Conservation (phyloP, 192 early-diverging fungal genomes). For the Backusella australiensis region DNA sequence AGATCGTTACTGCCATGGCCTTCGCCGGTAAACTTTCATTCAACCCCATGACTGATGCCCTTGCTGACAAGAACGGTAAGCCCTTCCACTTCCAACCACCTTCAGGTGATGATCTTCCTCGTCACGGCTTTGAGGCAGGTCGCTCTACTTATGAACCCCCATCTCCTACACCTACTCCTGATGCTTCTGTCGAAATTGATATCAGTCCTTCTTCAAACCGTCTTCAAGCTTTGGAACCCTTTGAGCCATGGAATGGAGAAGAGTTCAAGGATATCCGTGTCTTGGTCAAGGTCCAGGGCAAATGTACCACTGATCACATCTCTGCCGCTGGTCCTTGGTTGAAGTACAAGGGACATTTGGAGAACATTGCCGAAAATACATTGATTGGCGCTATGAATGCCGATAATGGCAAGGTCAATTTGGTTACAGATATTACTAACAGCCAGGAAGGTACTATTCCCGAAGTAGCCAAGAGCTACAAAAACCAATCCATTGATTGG, state of each 20-base stretch:
- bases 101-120: conserved; percentile 79
- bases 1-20: conserved; percentile 91
- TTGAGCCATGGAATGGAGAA: conserved; percentile 75
- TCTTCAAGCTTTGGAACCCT: conserved; percentile 89
- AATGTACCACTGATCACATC: conserved; percentile 99
- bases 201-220: conserved; percentile 66
- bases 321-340: conserved; percentile 97
- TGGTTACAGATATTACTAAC: conserved; percentile 60
- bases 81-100: conserved; percentile 84
- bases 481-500: conserved; percentile 67
- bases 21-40: conserved; percentile 87
- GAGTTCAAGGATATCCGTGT: conserved; percentile 79
- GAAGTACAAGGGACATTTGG: conserved; percentile 96
- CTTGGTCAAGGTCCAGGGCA: conserved; percentile 94
- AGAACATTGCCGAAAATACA: conserved; percentile 98
- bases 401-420: conserved; percentile 86
- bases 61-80: conserved; percentile 67
- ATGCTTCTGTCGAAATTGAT: conserved; percentile 52
- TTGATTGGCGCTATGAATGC: conserved; percentile 95
- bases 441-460: conserved; percentile 79
- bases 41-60: conserved; percentile 84
- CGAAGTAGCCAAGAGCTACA: conserved; percentile 77
- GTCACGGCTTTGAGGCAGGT: conserved; percentile 76
- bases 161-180: conserved; percentile 38
- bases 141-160: conserved; percentile 61